A percentile compares a stretch with the other conserved stretches of the same genome.
phyloP scores from a whole-genome alignment of 352 stramenopile genomes.

The Pythium guiyangense region DNA sequence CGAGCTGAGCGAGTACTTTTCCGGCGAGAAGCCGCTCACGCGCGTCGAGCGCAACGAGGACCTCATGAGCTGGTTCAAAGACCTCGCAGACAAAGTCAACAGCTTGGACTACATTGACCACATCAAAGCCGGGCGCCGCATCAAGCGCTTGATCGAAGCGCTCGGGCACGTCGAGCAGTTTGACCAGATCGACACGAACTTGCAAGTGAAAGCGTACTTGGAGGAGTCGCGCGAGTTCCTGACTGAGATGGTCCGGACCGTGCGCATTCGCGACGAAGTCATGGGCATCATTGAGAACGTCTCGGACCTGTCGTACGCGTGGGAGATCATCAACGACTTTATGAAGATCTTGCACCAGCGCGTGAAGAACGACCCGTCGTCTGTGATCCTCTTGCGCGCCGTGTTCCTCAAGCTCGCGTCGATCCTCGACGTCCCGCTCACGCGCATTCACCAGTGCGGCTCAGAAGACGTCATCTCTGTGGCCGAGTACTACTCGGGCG shows the following conservation, averaged over 20 bases:
- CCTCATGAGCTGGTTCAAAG: constrained; percentile 91
- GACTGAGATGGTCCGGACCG: constrained; percentile 93
- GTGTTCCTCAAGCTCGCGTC: constrained; percentile 95
- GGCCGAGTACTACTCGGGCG: constrained; percentile 92
- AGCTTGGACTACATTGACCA: constrained; percentile 89
- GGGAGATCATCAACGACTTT: constrained; percentile 94
- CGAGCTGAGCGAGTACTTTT: constrained; percentile 93
- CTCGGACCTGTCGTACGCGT: constrained; percentile 93
- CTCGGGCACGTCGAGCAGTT: constrained; percentile 95
- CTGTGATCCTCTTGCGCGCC: constrained; percentile 90
- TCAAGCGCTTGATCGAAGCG: constrained; percentile 92
- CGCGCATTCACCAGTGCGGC: constrained; percentile 89
- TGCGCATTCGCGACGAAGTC: constrained; percentile 90
- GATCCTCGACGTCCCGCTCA: constrained; percentile 92
- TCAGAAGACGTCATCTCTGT: constrained; percentile 91
- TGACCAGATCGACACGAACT: constrained; percentile 93
- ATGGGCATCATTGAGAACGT: constrained; percentile 92
- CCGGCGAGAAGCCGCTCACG: constrained; percentile 90
- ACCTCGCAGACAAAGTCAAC: constrained; percentile 88
- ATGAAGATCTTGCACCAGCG: constrained; percentile 92
- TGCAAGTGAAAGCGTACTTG: constrained; percentile 94
- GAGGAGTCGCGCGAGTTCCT: constrained; percentile 90
- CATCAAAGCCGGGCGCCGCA: constrained; percentile 91
- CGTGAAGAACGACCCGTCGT: constrained; percentile 91
- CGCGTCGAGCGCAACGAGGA: constrained; percentile 93